Conservation (phyloP, 768 basidiomycete species). For the Lactarius evosmus region DNA sequence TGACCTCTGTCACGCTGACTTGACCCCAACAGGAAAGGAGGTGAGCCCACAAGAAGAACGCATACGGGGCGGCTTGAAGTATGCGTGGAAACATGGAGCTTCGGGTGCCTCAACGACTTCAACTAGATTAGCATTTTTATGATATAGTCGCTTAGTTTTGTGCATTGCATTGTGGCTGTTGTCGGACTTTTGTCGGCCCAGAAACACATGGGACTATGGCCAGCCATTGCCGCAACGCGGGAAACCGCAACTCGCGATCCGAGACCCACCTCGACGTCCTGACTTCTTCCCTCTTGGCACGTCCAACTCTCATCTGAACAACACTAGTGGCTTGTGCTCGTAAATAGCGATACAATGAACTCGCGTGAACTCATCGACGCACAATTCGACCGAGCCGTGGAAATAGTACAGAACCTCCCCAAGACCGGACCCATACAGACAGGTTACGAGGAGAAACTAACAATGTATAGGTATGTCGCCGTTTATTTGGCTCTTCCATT, state of each 20-base stretch:
- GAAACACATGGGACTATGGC: conserved; percentile 6
- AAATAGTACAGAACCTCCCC: conserved; percentile 88
- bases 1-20: neutral
- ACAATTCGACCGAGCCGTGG: conserved; percentile 91
- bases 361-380: conserved; percentile 67
- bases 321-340: neutral
- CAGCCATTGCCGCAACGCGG: neutral
- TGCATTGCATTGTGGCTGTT: neutral
- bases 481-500: neutral
- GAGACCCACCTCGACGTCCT: neutral
- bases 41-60: conserved; percentile 58
- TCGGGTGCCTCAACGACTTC: conserved; percentile 34
- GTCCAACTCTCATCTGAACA: neutral
- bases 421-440: conserved; percentile 96
- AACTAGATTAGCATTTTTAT: neutral
- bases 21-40: conserved; percentile 46
- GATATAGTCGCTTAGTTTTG: conserved; percentile 6
- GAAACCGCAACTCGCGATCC: neutral
- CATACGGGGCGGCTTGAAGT: conserved; percentile 73
- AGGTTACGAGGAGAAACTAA: conserved; percentile 90
- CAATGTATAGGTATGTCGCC: conserved; percentile 76
- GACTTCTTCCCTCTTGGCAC: conserved; percentile 4
- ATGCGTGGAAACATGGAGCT: conserved; percentile 62
- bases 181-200: conserved; percentile 1
- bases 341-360: conserved; percentile 43